Evolutionary conservation across 2,329 filamentous ascomycete genomes (phyloP), one percentile per base, ranked within the genome.

Genomic region (Trematosphaeria pertusa): DNA sequence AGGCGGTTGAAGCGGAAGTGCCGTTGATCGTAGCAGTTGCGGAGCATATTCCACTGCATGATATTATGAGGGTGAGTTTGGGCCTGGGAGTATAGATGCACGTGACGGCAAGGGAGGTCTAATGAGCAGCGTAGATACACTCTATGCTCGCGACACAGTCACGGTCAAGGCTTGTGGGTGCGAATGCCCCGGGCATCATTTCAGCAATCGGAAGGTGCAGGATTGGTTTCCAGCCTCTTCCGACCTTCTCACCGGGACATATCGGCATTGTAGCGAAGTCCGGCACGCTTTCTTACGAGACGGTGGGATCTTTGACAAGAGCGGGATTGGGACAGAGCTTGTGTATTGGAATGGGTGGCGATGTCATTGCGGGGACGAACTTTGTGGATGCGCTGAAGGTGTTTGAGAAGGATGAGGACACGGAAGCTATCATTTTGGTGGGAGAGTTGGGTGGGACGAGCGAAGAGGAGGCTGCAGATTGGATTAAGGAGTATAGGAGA

Each of bases 171-270:
- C 78, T 93, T 0, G 87, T 93, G 0, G 89, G 89, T 1, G 87
- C 89, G n/a, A 93, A 92, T 65, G 88, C 87, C 15, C 88, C 89
- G 0, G 89, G 89, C 0, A 91, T 93, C 51, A 90, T 92, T 46
- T 87, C 87, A 3, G 86, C 88, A 0, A 81, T 85, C 17, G 86
- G 84, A 2, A 82, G 79, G 59, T 92, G 88, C 58, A 78, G 85
- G 34, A 85, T 88, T 64, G 88, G 89, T 0, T 91, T 92, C 64
- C 88, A 91, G 67, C 89, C 89, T 4, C 74, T 92, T 10, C 82
- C 86, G 0, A 89, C 85, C 47, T 92, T 91, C 62, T 75, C 78
- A 46, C 80, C 83, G 0, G 89, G 88, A 0, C 81, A 82, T 46
- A 77, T 93, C 17, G 88, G 88, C 2, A 88, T 93, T 43, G 82